Evolutionary conservation across 495 filamentous ascomycete species (phyloP).

Genomic region (Daldinia bambusicola): DNA sequence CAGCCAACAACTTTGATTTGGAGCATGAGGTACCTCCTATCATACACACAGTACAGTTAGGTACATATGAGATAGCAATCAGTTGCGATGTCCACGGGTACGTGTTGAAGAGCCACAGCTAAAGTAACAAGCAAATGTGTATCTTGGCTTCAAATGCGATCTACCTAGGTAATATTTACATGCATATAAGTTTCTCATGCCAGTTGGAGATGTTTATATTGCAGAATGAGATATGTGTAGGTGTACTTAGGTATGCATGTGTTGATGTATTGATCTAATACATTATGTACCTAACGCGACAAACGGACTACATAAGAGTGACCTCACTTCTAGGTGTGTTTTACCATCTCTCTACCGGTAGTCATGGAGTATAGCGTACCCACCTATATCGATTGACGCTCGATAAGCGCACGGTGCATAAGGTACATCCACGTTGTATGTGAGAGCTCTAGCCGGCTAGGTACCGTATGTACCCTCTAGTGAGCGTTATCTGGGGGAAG

Average conservation of each 20-base stretch:
- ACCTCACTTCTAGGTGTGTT: conserved; percentile 8
- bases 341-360: conserved; percentile 18
- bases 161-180: no score
- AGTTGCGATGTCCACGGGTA: no score
- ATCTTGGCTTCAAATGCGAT: background rate
- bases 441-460: background rate
- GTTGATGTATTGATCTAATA: no score
- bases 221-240: background rate
- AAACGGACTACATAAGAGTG: conserved; percentile 1
- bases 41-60: background rate
- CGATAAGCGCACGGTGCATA: background rate
- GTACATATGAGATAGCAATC: no score
- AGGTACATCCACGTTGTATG: conserved; percentile 1
- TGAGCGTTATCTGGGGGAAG: conserved; percentile 13
- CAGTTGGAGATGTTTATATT: conserved; percentile 1
- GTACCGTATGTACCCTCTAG: conserved; percentile 2
- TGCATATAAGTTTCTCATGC: background rate
- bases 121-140: background rate
- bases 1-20: background rate
- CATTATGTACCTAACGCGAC: background rate
- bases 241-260: no score
- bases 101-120: background rate
- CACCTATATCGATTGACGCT: conserved; percentile 28
- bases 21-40: no score
- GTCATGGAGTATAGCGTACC: conserved; percentile 15